phyloP scores from a whole-genome alignment of 78 protist genomes.

The Corallochytrium limacisporum region DNA sequence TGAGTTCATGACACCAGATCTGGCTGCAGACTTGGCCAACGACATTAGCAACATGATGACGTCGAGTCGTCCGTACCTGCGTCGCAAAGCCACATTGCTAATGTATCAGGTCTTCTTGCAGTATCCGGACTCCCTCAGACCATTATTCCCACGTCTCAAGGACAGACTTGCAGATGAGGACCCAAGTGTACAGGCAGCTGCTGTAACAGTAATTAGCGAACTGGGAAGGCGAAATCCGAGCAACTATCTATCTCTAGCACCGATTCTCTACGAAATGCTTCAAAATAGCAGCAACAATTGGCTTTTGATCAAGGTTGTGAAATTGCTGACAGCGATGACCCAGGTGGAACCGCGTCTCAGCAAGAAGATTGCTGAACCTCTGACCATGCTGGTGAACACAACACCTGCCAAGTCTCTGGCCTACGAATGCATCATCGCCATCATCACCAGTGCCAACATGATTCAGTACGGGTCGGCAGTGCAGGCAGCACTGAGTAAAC shows the following conservation, averaged over 20 bases:
- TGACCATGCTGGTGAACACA: conserved; percentile 65
- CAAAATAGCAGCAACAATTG: conserved; percentile 69
- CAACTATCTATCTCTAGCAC: conserved; percentile 85
- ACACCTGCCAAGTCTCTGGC: conserved; percentile 75
- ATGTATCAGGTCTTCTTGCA: conserved; percentile 54
- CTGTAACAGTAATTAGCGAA: conserved; percentile 91
- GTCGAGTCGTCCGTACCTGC: conserved; percentile 57
- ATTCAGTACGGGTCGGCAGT: conserved; percentile 26
- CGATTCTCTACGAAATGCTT: conserved; percentile 66
- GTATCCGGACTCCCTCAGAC: conserved; percentile 87
- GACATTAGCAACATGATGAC: conserved; percentile 61
- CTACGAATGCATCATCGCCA: conserved; percentile 75
- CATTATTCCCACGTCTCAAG: conserved; percentile 74
- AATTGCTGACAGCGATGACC: conserved; percentile 64
- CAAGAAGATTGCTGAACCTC: conserved; percentile 78
- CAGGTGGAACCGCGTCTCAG: conserved; percentile 87
- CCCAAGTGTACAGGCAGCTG: conserved; percentile 58
- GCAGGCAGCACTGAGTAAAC: conserved; percentile 64
- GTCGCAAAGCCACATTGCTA: conserved; percentile 47
- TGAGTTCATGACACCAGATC: conserved; percentile 72
- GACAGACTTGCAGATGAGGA: conserved; percentile 76
- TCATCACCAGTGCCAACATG: conserved; percentile 10
- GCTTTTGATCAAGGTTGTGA: conserved; percentile 89
- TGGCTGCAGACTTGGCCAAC: conserved; percentile 77
- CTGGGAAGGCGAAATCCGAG: conserved; percentile 84